Conservation (phyloP, 768 basidiomycete genomes). For the Leccinum broughii region DNA sequence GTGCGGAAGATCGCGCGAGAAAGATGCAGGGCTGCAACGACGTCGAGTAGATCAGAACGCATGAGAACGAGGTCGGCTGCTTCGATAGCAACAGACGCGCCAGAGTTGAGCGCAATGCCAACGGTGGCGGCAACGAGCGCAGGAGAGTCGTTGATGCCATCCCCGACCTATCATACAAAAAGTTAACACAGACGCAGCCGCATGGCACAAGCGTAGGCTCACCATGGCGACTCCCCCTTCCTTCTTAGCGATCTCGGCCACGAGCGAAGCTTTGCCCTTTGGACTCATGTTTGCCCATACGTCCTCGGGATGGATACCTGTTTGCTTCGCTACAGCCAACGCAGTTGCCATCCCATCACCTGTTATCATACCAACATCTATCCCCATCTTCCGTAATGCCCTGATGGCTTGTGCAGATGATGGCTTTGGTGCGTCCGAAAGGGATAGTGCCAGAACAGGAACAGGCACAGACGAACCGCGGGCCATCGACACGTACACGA, state of each 20-base stretch:
- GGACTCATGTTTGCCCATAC: constrained; percentile 96
- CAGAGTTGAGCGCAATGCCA: constrained; percentile 94
- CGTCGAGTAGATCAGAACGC: constrained; percentile 95
- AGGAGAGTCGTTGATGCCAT: constrained; percentile 98
- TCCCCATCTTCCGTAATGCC: constrained; percentile 84
- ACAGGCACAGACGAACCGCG: constrained; percentile 39
- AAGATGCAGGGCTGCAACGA: constrained; percentile 93
- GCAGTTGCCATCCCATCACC: constrained; percentile 90
- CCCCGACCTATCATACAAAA: constrained; percentile 76
- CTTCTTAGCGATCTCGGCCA: constrained; percentile 77
- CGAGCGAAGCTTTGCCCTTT: constrained; percentile 87
- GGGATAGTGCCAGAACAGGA: constrained; percentile 78
- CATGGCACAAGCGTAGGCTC: constrained; percentile 24
- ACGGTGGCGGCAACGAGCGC: constrained; percentile 95
- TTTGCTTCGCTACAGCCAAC: constrained; percentile 82
- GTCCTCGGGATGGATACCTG: constrained; percentile 79
- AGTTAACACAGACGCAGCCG: background rate
- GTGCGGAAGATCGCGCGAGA: constrained; percentile 85
- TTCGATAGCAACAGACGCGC: constrained; percentile 96
- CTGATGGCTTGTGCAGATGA: constrained; percentile 81
- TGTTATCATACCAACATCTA: constrained; percentile 92
- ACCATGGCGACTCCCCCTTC: constrained; percentile 90
- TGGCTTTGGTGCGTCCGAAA: constrained; percentile 85
- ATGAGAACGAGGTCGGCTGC: constrained; percentile 98
- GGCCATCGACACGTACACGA: constrained; percentile 81